Evolutionary conservation across 2,329 filamentous ascomycete genomes (phyloP), one percentile per base, ranked within the genome.

Genomic region (Cordyceps cateniannulata): DNA sequence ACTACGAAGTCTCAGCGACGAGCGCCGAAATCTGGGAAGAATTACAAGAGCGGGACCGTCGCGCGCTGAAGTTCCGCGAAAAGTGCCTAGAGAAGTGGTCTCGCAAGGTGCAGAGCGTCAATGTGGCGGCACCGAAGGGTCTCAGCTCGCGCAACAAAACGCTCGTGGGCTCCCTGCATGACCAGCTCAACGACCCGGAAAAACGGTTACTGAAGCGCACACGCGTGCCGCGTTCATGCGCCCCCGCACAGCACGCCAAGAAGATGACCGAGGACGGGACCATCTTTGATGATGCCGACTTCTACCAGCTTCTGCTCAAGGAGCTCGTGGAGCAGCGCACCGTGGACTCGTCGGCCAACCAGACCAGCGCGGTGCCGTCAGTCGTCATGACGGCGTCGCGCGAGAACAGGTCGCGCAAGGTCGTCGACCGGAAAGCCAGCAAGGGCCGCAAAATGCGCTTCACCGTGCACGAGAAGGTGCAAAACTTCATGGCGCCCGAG

Each of bases 401-500:
- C 70, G 89, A 92, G 68, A 87, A 86, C 60, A 96, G 93, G 79
- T 82, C 88, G 62, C 89, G 89, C 75, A 89, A 90, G 70, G 84
- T 87, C 32, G 90, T 98, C 5, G 95, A 99, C 72, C 93, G 93
- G 22, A 95, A 93, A 72, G 95, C 95, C 0, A 96, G 91, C 72
- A 98, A 98, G 76, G 95, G 95, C 6, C 81, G 95, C 54, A 97
- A 97, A 78, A 84, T 99, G 82, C 83, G 91, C 44, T 99, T 93
- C 75, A 95, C 90, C 18, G 91, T 97, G 50, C 93, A 98, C 71
- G 93, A 98, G 78, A 98, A 98, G 79, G 75, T 99, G 69, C 91
- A 96, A 77, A 97, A 97, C 73, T 98, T 98, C 71, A 97, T 97
- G 92, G 93, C 93, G 12, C 87, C 92, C 0, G 91, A 97, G 72